Conservation (phyloP, 495 filamentous ascomycete genomes). For the Neohortaea acidophila region DNA sequence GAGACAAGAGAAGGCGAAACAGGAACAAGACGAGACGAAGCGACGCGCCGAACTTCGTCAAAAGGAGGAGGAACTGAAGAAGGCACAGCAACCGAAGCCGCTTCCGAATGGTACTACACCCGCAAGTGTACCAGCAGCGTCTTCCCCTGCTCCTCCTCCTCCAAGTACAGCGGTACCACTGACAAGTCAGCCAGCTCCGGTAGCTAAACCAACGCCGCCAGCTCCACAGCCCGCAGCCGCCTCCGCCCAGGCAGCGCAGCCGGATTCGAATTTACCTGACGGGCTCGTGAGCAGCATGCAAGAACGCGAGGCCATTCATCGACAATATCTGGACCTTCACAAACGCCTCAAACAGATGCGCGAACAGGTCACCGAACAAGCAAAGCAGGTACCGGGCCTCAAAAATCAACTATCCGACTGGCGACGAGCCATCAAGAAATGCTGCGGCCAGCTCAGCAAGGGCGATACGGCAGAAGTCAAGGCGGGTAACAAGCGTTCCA, state of each 20-base stretch:
- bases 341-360: constrained; percentile 57
- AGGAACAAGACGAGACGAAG: constrained; percentile 9
- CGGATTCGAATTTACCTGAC: neutral
- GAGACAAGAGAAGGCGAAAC: constrained; percentile 2
- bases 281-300: constrained; percentile 14
- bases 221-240: neutral
- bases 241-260: neutral
- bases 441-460: constrained; percentile 55
- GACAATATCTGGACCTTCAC: constrained; percentile 55
- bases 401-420: constrained; percentile 59
- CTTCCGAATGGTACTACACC: too few relatives aligned
- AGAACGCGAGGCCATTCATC: constrained; percentile 33
- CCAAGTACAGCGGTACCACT: constrained; percentile 1
- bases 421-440: constrained; percentile 54
- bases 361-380: constrained; percentile 33
- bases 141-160: too few relatives aligned
- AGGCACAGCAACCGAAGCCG: constrained; percentile 13
- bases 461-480: constrained; percentile 33
- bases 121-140: too few relatives aligned
- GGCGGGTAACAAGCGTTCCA: constrained; percentile 38
- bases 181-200: constrained; percentile 1
- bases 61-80: constrained; percentile 16
- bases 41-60: constrained; percentile 3
- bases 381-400: constrained; percentile 37
- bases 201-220: neutral